A percentile compares a stretch with the other conserved stretches of the same genome.
These are phyloP conservation scores for Hemisphaericaspora nanyangensis DNA, from an alignment of 805 yeast genomes.

Conservation along the genomic window DNA sequence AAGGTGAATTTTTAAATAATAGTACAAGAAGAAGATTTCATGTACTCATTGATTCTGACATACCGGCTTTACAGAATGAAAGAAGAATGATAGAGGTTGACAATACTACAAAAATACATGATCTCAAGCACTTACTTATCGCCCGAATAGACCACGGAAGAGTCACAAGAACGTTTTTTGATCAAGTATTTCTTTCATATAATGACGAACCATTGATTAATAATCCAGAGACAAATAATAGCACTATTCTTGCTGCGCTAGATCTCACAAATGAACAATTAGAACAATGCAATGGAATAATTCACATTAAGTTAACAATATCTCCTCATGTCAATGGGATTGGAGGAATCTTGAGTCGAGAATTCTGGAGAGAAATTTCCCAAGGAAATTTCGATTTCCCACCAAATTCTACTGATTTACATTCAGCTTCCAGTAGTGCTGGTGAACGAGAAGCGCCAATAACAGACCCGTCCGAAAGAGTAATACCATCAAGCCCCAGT, in stretches of 20 bases:
- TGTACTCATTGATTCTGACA: constrained; percentile 13
- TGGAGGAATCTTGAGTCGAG: constrained; percentile 23
- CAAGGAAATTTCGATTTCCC: constrained; percentile 18
- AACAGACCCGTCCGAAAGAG: no score
- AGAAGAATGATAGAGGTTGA: constrained; percentile 20
- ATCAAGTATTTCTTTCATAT: constrained; percentile 18
- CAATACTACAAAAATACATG: constrained; percentile 14
- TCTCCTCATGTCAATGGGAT: constrained; percentile 12
- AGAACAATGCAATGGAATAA: constrained; percentile 7
- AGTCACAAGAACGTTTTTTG: constrained; percentile 24
- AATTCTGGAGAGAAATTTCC: constrained; percentile 21
- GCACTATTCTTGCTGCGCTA: constrained; percentile 10
- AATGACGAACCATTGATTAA: constrained; percentile 4
- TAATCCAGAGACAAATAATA: constrained; percentile 1
- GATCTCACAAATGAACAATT: constrained; percentile 10
- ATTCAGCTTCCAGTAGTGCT: neutral
- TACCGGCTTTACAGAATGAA: constrained; percentile 13
- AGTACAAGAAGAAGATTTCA: constrained; percentile 11
- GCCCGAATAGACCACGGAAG: constrained; percentile 17
- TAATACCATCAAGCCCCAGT: no score
- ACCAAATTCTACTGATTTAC: constrained; percentile 9
- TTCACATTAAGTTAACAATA: constrained; percentile 13
- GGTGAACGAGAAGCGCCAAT: no score
- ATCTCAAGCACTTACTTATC: constrained; percentile 17
- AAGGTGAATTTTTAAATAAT: constrained; percentile 8